Evolutionary conservation across 768 basidiomycete genomes (phyloP), one percentile per base, ranked within the genome.

Genomic region (Serpula lacrymans): DNA sequence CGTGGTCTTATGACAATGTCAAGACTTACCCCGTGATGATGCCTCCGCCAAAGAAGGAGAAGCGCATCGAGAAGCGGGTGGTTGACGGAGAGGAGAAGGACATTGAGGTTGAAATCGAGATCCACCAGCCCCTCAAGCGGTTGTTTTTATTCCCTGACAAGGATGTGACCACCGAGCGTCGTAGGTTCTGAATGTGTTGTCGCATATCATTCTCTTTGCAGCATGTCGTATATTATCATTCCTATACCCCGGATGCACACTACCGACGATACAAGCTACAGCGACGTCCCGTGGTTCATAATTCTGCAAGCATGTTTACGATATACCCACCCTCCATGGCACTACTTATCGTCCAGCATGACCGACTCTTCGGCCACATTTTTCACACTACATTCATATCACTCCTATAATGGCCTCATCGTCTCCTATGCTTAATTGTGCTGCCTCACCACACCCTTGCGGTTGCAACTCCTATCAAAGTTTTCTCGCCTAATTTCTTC

Each of bases 1-100:
- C 85, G 2, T 86, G 82, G 84, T 85, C 84, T 2, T 87, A 86
- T 52, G 83, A 85, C 51, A 82, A 82, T 48, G 59, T 84, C 46
- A 74, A 71, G 54, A 84, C 80, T 3, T 88, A 87, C 49, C 78
- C 80, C 12, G 64, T 78, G 44, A 78, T 80, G 75, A 58, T 57
- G 45, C 62, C 74, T 26, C 77, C 74, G n/a, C 63, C 68, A 31
- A 71, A 71, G 63, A 80, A 68, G 57, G 77, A 78, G 64, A 65
- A 64, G 47, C 68, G 68, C 37, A 57, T 68, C 18, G 75, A 75
- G 63, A 70, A 65, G 24, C 60, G 72, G 22, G 57, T 83, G 29
- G 52, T 74, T 41, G 64, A 71, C 27, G 72, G 72, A 41, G 68
- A 78, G 48, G 72, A 75, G 42, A 60, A 69, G 31, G 74, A 78